Conservation (phyloP, 2,329 filamentous ascomycete genomes). For the Hypoxylon sp. region DNA sequence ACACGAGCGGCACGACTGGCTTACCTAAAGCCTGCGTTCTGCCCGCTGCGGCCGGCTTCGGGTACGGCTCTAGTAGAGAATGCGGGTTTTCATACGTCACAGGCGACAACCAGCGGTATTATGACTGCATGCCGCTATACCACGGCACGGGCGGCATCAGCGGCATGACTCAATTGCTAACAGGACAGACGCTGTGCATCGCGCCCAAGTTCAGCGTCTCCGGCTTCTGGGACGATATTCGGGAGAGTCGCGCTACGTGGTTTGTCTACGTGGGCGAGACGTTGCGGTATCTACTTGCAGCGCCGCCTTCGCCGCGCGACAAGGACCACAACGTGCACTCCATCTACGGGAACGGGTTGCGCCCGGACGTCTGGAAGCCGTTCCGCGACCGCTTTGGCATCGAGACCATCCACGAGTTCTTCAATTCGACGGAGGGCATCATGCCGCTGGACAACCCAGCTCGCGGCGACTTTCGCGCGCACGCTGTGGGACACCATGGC, state of each 20-base stretch:
- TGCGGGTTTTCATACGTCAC: slow-evolving; percentile 52
- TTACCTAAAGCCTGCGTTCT: slow-evolving; percentile 80
- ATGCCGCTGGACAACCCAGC: slow-evolving; percentile 73
- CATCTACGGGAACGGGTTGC: slow-evolving; percentile 77
- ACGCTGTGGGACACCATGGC: slow-evolving; percentile 80
- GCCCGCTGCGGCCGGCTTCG: slow-evolving; percentile 62
- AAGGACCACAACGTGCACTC: slow-evolving; percentile 69
- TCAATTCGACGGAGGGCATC: slow-evolving; percentile 82
- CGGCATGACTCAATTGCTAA: slow-evolving; percentile 68
- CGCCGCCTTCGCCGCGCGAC: slow-evolving; percentile 74
- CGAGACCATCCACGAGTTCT: slow-evolving; percentile 78
- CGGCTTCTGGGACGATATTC: slow-evolving; percentile 80
- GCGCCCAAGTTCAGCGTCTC: slow-evolving; percentile 77
- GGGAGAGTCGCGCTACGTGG: slow-evolving; percentile 76
- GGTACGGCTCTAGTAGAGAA: slow-evolving; percentile 53
- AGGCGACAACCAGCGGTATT: slow-evolving; percentile 72
- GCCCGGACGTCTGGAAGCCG: slow-evolving; percentile 77
- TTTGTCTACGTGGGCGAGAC: slow-evolving; percentile 87
- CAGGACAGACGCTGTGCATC: slow-evolving; percentile 71
- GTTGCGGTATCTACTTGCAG: slow-evolving; percentile 79
- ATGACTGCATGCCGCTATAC: slow-evolving; percentile 83
- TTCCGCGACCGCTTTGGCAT: slow-evolving; percentile 77
- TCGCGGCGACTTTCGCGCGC: slow-evolving; percentile 73
- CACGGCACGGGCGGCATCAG: slow-evolving; percentile 80
- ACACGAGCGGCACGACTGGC: slow-evolving; percentile 83